phyloP scores from a whole-genome alignment of 2,329 filamentous ascomycete species.

The Penicillium aurantiogriseum region DNA sequence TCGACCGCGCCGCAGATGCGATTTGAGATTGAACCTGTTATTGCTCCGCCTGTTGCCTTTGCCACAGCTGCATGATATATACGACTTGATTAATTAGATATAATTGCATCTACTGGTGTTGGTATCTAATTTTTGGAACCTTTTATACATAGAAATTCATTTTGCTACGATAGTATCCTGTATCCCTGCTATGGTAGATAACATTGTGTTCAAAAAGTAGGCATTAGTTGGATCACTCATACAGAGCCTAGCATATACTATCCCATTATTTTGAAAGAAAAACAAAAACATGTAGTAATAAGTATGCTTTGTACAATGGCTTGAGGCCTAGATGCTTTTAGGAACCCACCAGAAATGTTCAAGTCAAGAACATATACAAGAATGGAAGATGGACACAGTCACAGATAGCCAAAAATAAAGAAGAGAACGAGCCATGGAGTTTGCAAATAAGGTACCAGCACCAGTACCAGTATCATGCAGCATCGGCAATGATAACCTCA shows the following conservation, averaged over 20 bases:
- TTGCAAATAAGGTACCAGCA: neutral
- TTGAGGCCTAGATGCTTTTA: too few relatives aligned
- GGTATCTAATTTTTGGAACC: too few relatives aligned
- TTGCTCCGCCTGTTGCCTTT: neutral
- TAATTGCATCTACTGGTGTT: neutral
- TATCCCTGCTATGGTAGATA: neutral
- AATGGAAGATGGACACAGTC: neutral
- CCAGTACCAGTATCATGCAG: neutral
- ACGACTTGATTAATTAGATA: too few relatives aligned
- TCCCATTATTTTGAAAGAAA: too few relatives aligned
- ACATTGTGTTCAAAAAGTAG: neutral
- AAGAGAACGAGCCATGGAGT: neutral
- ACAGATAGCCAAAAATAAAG: neutral
- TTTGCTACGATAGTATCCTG: too few relatives aligned
- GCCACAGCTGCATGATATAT: neutral
- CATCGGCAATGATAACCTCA: constrained; percentile 49
- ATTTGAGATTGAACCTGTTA: neutral
- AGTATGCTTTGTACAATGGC: too few relatives aligned
- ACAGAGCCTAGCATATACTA: neutral
- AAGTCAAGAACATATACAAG: neutral
- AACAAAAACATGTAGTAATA: too few relatives aligned
- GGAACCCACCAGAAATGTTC: neutral
- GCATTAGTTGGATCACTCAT: neutral
- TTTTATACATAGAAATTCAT: neutral
- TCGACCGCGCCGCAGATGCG: neutral